Base-by-base conservation (phyloP, 2,329 filamentous ascomycete species). In the Beauveria brongniartii region DNA sequence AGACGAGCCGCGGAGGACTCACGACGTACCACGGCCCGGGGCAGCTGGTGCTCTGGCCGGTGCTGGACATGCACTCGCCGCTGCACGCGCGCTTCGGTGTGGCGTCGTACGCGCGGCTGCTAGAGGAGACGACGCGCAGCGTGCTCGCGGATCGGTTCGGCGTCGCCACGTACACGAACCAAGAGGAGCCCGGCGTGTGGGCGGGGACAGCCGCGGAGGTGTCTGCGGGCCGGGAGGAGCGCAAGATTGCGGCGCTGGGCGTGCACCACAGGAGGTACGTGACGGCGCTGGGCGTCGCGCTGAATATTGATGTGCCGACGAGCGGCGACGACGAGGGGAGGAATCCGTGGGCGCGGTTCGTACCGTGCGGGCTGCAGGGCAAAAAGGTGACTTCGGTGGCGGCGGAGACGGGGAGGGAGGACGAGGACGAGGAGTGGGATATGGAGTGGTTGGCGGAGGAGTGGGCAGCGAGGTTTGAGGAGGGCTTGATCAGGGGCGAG, bases 21-120 rank as follows among this genome's bases (percentile, higher is more conserved):
- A 92, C 91, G 0, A 97, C 94, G 3, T 97, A 96, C 77, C 94
- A 99, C 72, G 94, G 93, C 0, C 94, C 93, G 0, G 93, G 93
- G 0, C 94, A 99, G 72, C 76, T 96, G 54, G 90, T 97, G 41
- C 85, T 92, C n/a, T 99, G 96, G 78, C 91, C 93, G 3, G 84
- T 97, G 55, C 72, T 96, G n/a, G 91, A 96, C 72, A 81, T 97
- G 61, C 84, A 84, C 59, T 80, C 82, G 7, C 69, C 73, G 0
- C 65, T 73, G 12, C 82, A 91, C 65, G 75, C 77, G 0, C 77
- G 69, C 51, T 78, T 94, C 22, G 86, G 83, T 5, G 88, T 94
- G 14, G 79, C 90, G 20, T 84, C 83, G 63, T 96, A 96, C 74
- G 88, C 96, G 6, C 81, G 85, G 41, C 73, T 92, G 37, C 80